Conservation (phyloP, 306 rosid genomes). For the Inga laurina region DNA sequence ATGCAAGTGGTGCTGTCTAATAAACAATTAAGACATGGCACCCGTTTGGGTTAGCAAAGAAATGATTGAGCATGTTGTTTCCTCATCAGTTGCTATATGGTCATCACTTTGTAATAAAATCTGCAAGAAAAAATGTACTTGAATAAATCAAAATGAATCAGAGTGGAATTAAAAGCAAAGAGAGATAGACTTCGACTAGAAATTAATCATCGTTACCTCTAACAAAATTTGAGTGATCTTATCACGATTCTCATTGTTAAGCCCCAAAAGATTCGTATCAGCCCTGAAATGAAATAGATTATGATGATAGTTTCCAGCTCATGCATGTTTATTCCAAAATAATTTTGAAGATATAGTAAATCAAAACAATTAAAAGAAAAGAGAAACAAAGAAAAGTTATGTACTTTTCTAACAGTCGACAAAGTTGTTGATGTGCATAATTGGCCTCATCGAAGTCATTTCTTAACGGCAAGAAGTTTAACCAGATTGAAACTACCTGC, state of each 20-base stretch:
- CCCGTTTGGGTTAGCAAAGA: background rate
- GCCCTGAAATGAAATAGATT: conserved; percentile 4
- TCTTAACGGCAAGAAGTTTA: conserved; percentile 31
- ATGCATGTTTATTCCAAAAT: background rate
- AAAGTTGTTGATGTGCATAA: conserved; percentile 22
- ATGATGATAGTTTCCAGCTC: background rate
- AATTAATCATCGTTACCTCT: conserved; percentile 16
- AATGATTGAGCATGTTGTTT: conserved; percentile 11
- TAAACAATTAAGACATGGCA: background rate
- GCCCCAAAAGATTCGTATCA: conserved; percentile 35
- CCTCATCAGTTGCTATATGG: conserved; percentile 23
- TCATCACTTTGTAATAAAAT: conserved; percentile 6
- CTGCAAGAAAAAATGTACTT: conserved; percentile 10
- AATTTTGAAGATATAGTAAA: background rate
- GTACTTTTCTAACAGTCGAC: conserved; percentile 25
- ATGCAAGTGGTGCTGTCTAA: too few species aligned
- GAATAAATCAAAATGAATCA: background rate
- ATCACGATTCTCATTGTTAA: conserved; percentile 22
- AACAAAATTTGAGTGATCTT: background rate
- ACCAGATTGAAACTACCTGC: conserved; percentile 34
- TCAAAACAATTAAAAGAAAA: background rate
- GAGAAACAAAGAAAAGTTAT: background rate
- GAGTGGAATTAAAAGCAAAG: background rate
- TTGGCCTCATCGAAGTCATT: conserved; percentile 7
- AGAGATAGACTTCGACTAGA: background rate